Evolutionary conservation across 2,329 filamentous ascomycete genomes (phyloP), one percentile per base, ranked within the genome.

Genomic region (Hortaea werneckii): DNA sequence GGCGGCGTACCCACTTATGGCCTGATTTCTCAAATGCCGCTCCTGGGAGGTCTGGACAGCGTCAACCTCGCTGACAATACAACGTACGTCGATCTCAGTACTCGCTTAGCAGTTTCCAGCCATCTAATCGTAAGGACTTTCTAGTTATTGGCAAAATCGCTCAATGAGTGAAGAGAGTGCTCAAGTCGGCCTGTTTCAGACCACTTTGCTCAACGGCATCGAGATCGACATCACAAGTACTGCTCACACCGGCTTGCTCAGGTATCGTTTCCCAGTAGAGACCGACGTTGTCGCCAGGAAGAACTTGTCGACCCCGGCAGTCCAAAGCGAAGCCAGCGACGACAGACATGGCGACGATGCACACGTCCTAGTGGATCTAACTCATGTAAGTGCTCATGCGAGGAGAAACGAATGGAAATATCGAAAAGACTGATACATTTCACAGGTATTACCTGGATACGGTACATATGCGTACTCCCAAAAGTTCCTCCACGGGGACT

Each of bases 1-100:
- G 81, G 81, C 6, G 81, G 82, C 1, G 80, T 79, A 1, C 80
- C 81, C 1, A 85, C 83, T 59, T 85, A 85, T 48, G 81, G 54
- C 10, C 50, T 56, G 1, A 50, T 57, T 37, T 49, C 38, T 27
- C 54, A 57, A 37, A 55, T 56, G 53, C 54, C 54, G 4, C 45
- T 50, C 4, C 32, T 47, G 3, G 54, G 53, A 10, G 32, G n/a
- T n/a, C 32, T 35, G 32, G n/a, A 35, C 4, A n/a, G 32, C 9
- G n/a, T 35, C 32, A 35, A 35, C 32, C n/a, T 35, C 8, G 32
- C 9, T 9, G n/a, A n/a, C 32, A 35, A 35, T n/a, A 35, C 32
- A 35, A 35, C 9, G 9, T 35, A 35, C 32, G 41, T 40, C 32
- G 32, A 20, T 20, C 20, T 20, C 20, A 20, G 20, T 20, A 20